A percentile compares a stretch with the other conserved stretches of the same genome.
Conservation (phyloP, 768 basidiomycete genomes). For the Hypholoma fasciculare region DNA sequence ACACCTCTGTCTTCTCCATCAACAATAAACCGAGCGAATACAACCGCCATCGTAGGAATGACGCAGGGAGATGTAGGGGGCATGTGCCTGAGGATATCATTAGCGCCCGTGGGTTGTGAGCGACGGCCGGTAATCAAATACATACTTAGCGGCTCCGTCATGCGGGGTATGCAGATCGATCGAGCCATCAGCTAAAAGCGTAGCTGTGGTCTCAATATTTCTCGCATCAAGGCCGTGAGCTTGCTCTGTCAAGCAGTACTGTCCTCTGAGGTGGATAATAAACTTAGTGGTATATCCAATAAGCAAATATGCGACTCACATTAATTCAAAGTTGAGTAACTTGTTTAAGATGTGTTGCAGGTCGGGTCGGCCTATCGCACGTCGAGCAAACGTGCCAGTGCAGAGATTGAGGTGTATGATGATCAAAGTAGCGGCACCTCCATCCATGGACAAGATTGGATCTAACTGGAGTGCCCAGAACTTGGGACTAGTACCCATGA, state of each 20-base stretch:
- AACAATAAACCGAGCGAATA: conserved; percentile 39
- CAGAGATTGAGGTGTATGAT: conserved; percentile 19
- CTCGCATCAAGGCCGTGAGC: conserved; percentile 45
- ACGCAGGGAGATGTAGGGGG: conserved; percentile 40
- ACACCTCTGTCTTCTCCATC: conserved; percentile 33
- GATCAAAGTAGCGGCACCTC: conserved; percentile 11
- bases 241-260: conserved; percentile 44
- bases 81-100: conserved; percentile 40
- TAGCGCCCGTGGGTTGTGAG: conserved; percentile 7
- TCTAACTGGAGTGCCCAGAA: conserved; percentile 19
- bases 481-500: conserved; percentile 1
- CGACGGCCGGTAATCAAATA: conserved; percentile 27
- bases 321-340: conserved; percentile 13
- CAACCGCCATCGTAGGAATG: conserved; percentile 35
- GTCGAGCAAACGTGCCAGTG: conserved; percentile 14
- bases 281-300: not conserved
- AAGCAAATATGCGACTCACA: conserved; percentile 5
- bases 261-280: conserved; percentile 34
- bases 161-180: conserved; percentile 37
- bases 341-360: conserved; percentile 11
- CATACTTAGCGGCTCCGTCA: conserved; percentile 36
- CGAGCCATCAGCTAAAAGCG: conserved; percentile 31
- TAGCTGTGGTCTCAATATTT: conserved; percentile 44
- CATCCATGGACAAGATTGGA: conserved; percentile 17
- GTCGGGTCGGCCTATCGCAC: conserved; percentile 7